These are phyloP conservation scores for Penicillium sclerotigenum DNA, from an alignment of 2,329 filamentous ascomycete genomes.

Conservation along the genomic window DNA sequence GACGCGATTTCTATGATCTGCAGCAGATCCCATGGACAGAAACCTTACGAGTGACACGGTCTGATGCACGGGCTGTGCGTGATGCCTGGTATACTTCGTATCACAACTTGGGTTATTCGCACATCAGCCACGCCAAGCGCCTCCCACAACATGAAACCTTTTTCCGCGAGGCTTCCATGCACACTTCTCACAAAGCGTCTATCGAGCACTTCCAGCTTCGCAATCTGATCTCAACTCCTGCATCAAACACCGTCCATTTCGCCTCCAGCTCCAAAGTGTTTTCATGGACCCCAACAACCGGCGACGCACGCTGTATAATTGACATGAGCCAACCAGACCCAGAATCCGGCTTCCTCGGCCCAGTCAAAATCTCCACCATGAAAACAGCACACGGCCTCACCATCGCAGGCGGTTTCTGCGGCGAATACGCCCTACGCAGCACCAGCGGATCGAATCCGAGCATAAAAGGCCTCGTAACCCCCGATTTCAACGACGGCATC, in stretches of 20 bases:
- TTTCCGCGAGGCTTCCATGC: constrained; percentile 50
- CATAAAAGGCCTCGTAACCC: constrained; percentile 39
- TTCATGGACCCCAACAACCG: constrained; percentile 49
- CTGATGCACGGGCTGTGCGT: constrained; percentile 38
- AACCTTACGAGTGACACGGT: constrained; percentile 35
- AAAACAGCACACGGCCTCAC: constrained; percentile 50
- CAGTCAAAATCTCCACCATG: constrained; percentile 53
- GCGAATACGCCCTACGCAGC: constrained; percentile 54
- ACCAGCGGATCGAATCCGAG: constrained; percentile 46
- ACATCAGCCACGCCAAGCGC: constrained; percentile 22
- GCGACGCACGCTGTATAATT: constrained; percentile 44
- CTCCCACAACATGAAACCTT: constrained; percentile 45
- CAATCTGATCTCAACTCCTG: constrained; percentile 54
- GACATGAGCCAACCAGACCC: constrained; percentile 46
- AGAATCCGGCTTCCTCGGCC: constrained; percentile 35
- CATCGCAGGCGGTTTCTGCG: constrained; percentile 56
- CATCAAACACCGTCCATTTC: constrained; percentile 56
- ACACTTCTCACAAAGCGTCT: constrained; percentile 49
- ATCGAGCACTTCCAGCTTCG: constrained; percentile 59
- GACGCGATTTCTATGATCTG: constrained; percentile 35
- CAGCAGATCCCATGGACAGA: constrained; percentile 44
- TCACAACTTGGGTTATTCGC: constrained; percentile 36
- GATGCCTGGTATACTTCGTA: constrained; percentile 44
- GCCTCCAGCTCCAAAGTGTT: constrained; percentile 48
- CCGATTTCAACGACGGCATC: constrained; percentile 48